A percentile compares a stretch with the other conserved stretches of the same genome.
Conservation (phyloP, 148 eudicot genomes). For the Spergularia bocconei region DNA sequence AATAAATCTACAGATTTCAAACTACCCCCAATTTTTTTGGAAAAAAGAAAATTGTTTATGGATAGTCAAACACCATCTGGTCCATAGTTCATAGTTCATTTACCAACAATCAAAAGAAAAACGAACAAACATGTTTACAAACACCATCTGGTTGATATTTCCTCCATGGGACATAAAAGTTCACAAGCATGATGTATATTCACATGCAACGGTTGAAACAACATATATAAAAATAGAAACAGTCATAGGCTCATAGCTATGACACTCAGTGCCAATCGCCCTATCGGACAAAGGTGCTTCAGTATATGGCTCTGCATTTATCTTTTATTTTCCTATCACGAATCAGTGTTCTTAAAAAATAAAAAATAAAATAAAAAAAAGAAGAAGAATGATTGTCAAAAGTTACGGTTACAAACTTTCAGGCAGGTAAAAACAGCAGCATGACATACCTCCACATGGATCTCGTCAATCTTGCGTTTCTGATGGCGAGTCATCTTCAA, state of each 20-base stretch:
- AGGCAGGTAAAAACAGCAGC: background rate
- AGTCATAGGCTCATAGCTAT: background rate
- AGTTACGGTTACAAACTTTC: background rate
- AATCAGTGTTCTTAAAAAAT: background rate
- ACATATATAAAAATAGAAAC: too few species aligned
- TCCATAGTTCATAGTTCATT: too few species aligned
- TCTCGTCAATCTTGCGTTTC: conserved; percentile 95
- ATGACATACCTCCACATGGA: conserved; percentile 78
- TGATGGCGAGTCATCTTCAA: conserved; percentile 99
- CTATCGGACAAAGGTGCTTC: background rate
- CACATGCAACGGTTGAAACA: background rate
- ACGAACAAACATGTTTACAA: background rate
- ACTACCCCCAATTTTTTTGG: background rate
- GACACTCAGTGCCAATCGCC: background rate
- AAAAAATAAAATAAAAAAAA: background rate
- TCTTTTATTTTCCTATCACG: background rate
- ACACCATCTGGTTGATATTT: background rate
- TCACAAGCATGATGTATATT: background rate
- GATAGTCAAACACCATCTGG: too few species aligned
- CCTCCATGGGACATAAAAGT: background rate
- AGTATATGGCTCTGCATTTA: background rate
- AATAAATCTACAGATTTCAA: background rate
- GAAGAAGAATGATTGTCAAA: too few species aligned
- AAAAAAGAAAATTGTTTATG: too few species aligned
- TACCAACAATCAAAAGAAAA: too few species aligned